phyloP scores from a whole-genome alignment of 129 eudicot species.

The Flaveria brownii region DNA sequence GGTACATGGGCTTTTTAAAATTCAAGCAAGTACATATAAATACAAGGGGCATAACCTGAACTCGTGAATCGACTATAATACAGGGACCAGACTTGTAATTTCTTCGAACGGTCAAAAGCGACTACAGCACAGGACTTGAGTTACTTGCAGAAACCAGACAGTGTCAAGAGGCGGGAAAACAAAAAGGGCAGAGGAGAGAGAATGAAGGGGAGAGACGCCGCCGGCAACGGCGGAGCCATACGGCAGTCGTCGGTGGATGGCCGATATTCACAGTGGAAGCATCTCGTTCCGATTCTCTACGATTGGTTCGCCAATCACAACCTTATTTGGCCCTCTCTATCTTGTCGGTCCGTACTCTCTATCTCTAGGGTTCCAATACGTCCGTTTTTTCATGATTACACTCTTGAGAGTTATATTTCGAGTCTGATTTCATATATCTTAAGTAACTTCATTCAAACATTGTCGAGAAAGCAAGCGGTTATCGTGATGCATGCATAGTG shows the following conservation, averaged over 20 bases:
- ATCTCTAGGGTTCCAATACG: not conserved
- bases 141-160: slow-evolving; percentile 12
- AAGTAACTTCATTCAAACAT: no score
- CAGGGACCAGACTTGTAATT: slow-evolving; percentile 15
- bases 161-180: not conserved
- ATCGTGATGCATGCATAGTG: no score
- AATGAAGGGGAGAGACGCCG: slow-evolving; percentile 38
- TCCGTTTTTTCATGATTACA: no score
- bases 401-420: no score
- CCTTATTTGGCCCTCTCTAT: slow-evolving; percentile 91
- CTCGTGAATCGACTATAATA: not conserved
- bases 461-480: no score
- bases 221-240: slow-evolving; percentile 29
- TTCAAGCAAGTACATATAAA: no score
- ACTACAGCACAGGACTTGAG: not conserved
- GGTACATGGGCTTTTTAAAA: no score
- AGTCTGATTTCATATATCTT: no score
- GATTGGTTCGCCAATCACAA: slow-evolving; percentile 92
- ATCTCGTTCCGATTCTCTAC: slow-evolving; percentile 79
- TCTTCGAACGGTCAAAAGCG: not conserved
- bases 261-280: slow-evolving; percentile 74
- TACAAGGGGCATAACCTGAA: no score
- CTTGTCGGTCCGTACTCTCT: slow-evolving; percentile 56
- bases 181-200: not conserved
- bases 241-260: slow-evolving; percentile 54